phyloP scores from a whole-genome alignment of 768 basidiomycete genomes.

The Trametes cubensis region DNA sequence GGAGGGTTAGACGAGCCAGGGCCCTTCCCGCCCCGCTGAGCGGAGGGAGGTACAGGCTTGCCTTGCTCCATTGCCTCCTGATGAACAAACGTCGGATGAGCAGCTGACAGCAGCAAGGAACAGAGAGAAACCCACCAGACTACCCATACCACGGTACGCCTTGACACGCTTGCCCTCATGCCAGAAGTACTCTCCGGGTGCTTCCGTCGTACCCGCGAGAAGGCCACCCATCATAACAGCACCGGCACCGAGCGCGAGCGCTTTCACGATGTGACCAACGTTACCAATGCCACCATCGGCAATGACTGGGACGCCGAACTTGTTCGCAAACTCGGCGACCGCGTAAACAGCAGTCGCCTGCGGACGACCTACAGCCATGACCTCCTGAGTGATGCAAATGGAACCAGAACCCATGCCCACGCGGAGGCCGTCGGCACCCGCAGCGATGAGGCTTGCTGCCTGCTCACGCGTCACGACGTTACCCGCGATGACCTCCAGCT shows the following conservation, averaged over 20 bases:
- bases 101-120: not conserved
- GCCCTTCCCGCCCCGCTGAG: slow-evolving; percentile 27
- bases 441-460: slow-evolving; percentile 89
- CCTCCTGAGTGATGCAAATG: slow-evolving; percentile 99
- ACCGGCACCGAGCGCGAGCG: slow-evolving; percentile 87
- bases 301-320: slow-evolving; percentile 95
- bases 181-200: slow-evolving; percentile 98
- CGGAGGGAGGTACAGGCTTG: slow-evolving; percentile 43
- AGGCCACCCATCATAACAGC: slow-evolving; percentile 99
- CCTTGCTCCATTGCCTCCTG: slow-evolving; percentile 88
- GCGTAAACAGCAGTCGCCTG: slow-evolving; percentile 98
- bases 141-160: slow-evolving; percentile 98
- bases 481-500: slow-evolving; percentile 92
- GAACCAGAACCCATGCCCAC: slow-evolving; percentile 98
- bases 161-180: slow-evolving; percentile 99
- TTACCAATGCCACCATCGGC: slow-evolving; percentile 96
- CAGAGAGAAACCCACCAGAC: slow-evolving; percentile 52
- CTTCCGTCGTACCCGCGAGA: slow-evolving; percentile 94
- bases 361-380: slow-evolving; percentile 98
- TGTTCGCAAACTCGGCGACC: slow-evolving; percentile 89
- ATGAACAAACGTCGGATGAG: slow-evolving; percentile 2
- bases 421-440: slow-evolving; percentile 93
- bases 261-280: slow-evolving; percentile 98
- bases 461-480: slow-evolving; percentile 99
- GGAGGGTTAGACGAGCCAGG: slow-evolving; percentile 20